Conservation (phyloP, 225 moss, liverwort and hornwort genomes). For the Rhytidiadelphus loreus region DNA sequence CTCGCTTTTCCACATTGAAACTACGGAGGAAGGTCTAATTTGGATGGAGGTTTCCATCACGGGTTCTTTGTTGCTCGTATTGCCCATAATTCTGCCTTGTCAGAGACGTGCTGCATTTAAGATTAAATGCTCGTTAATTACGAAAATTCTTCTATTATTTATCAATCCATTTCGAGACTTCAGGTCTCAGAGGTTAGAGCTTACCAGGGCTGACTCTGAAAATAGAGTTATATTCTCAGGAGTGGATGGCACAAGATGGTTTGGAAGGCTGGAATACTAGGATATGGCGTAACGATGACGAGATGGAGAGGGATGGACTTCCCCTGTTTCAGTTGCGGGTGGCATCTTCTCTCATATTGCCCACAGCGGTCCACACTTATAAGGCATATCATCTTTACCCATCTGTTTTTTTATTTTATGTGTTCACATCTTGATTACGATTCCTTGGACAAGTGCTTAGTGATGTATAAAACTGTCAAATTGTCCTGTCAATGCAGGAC, state of each 20-base stretch:
- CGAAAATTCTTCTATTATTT: not conserved
- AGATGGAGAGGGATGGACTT: slow-evolving; percentile 18
- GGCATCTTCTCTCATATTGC: slow-evolving; percentile 41
- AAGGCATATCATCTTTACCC: slow-evolving; percentile 15
- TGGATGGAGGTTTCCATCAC: not conserved
- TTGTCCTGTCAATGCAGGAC: slow-evolving; percentile 18
- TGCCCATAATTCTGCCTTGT: not conserved
- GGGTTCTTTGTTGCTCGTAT: not conserved
- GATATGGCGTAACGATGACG: slow-evolving; percentile 29
- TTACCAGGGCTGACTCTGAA: not conserved
- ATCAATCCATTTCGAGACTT: not conserved
- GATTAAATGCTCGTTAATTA: not conserved
- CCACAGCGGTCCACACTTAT: slow-evolving; percentile 19
- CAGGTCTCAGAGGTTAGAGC: not conserved
- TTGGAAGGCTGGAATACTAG: slow-evolving; percentile 69
- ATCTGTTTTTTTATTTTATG: not conserved
- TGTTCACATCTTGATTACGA: not conserved
- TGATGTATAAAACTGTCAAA: not conserved
- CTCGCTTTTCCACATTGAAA: not conserved
- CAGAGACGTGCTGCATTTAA: not conserved
- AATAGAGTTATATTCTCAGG: slow-evolving; percentile 15
- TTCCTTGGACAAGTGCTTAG: not conserved
- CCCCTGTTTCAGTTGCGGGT: slow-evolving; percentile 49
- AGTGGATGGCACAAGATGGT: slow-evolving; percentile 50
- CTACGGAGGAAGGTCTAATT: not conserved